phyloP scores from a whole-genome alignment of 176 grass and related monocot genomes.

The Zea luxurians region DNA sequence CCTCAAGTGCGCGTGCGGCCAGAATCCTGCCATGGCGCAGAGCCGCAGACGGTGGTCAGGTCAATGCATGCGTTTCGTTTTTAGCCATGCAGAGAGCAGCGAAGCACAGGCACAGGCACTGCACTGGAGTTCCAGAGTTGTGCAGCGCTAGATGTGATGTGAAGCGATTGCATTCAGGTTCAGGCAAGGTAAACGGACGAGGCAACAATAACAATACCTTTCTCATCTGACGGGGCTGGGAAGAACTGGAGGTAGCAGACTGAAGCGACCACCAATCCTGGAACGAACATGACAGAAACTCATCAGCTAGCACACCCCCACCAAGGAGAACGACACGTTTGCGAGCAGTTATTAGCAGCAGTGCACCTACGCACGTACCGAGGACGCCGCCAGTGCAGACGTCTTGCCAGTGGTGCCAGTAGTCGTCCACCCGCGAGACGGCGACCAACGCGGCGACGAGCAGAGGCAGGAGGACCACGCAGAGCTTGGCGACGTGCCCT shows the following conservation, averaged over 20 bases:
- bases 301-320: background rate
- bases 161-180: background rate
- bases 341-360: no score
- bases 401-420: constrained; percentile 81
- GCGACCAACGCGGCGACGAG: constrained; percentile 51
- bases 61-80: background rate
- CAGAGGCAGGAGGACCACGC: constrained; percentile 58
- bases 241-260: constrained; percentile 63
- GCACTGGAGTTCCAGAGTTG: no score
- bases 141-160: background rate
- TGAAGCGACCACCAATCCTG: constrained; percentile 46
- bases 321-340: no score
- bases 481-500: constrained; percentile 66
- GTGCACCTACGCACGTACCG: constrained; percentile 35
- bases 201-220: background rate
- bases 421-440: constrained; percentile 71
- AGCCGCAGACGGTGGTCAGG: background rate
- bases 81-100: background rate
- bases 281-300: background rate
- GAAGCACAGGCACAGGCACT: no score
- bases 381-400: constrained; percentile 55
- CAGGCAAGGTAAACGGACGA: background rate
- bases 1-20: constrained; percentile 48
- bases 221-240: constrained; percentile 41
- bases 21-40: constrained; percentile 16